Evolutionary conservation across 2,329 filamentous ascomycete species (phyloP).

Genomic region (Fusarium tjaetaba): DNA sequence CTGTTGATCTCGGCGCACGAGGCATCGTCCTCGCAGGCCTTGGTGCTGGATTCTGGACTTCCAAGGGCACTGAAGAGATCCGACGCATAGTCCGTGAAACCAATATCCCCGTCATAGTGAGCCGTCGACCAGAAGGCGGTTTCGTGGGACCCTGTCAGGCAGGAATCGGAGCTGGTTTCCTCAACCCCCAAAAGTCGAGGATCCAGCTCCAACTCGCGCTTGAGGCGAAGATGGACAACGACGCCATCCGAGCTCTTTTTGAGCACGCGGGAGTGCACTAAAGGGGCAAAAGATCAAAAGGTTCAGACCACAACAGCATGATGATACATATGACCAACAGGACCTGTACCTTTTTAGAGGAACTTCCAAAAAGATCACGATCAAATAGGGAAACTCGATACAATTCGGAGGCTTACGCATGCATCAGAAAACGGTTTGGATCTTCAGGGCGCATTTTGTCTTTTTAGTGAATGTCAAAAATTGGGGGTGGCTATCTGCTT

Average conservation of each 20-base stretch:
- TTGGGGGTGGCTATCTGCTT: slow-evolving; percentile 34
- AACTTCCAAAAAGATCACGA: slow-evolving; percentile 6
- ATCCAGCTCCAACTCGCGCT: slow-evolving; percentile 59
- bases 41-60: slow-evolving; percentile 62
- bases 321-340: slow-evolving; percentile 18
- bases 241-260: slow-evolving; percentile 44
- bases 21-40: slow-evolving; percentile 66
- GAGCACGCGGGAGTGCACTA: slow-evolving; percentile 43
- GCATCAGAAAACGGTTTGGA: slow-evolving; percentile 29
- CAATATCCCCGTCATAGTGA: slow-evolving; percentile 60
- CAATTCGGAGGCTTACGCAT: slow-evolving; percentile 17
- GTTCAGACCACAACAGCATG: slow-evolving; percentile 9
- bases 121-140: slow-evolving; percentile 61
- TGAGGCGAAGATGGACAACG: slow-evolving; percentile 42
- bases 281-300: slow-evolving; percentile 17
- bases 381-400: slow-evolving; percentile 10
- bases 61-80: slow-evolving; percentile 52
- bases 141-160: slow-evolving; percentile 57
- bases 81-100: slow-evolving; percentile 56
- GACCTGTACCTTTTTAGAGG: slow-evolving; percentile 14
- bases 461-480: slow-evolving; percentile 28
- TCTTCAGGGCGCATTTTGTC: slow-evolving; percentile 31
- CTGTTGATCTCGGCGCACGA: slow-evolving; percentile 60
- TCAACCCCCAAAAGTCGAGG: slow-evolving; percentile 66
- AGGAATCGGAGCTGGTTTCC: slow-evolving; percentile 58